phyloP scores from a whole-genome alignment of 352 stramenopile species.

The Halophytophthora batemanensis region DNA sequence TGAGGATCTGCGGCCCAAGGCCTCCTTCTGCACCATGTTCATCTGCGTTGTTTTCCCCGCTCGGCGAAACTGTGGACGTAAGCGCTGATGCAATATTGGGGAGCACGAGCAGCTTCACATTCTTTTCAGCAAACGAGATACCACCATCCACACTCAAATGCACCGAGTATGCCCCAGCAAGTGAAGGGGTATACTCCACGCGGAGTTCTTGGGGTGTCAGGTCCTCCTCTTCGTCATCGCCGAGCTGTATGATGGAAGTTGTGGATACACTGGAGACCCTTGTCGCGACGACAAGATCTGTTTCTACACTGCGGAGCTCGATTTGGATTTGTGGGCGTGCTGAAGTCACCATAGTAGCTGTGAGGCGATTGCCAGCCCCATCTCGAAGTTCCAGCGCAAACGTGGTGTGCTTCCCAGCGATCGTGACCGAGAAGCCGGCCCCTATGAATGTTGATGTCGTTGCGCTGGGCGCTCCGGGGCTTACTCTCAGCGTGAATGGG shows the following conservation, averaged over 20 bases:
- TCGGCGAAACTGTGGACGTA: constrained; percentile 30
- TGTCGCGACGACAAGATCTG: constrained; percentile 1
- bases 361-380: constrained; percentile 24
- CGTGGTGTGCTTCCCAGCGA: constrained; percentile 23
- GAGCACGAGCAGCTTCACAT: constrained; percentile 18
- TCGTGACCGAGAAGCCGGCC: constrained; percentile 28
- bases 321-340: constrained; percentile 7
- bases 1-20: constrained; percentile 27
- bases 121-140: constrained; percentile 26
- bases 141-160: constrained; percentile 32
- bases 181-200: constrained; percentile 30
- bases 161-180: constrained; percentile 31
- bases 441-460: constrained; percentile 31
- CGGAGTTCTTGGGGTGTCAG: constrained; percentile 10
- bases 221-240: constrained; percentile 6
- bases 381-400: constrained; percentile 48
- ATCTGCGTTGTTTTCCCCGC: constrained; percentile 1
- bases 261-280: background rate
- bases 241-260: background rate
- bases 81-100: constrained; percentile 29
- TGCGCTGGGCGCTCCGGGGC: constrained; percentile 28
- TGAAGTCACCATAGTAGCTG: constrained; percentile 3
- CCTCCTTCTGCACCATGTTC: constrained; percentile 11
- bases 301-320: constrained; percentile 11
- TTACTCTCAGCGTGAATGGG: constrained; percentile 44